Evolutionary conservation across 345 rosid genomes (phyloP), one percentile per base, ranked within the genome.

Genomic region (Bretschneidera sinensis): DNA sequence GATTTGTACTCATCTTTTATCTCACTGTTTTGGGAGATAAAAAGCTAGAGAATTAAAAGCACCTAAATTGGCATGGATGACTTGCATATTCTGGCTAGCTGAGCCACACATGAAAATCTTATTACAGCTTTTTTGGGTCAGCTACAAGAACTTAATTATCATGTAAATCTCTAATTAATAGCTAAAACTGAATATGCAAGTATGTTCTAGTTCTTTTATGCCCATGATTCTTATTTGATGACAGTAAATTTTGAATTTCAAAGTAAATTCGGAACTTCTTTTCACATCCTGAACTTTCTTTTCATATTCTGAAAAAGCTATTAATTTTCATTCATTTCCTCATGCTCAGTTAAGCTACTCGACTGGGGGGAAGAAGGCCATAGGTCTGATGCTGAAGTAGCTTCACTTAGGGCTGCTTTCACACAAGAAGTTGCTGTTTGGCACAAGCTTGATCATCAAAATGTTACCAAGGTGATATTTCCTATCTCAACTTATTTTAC

Each of bases 351-450:
- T 76, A 92, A 92, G 72, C 86, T 92, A 76, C 89, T 92, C 71
- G 99, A 92, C 65, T 90, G 96, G 95, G 98, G 98, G 63, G 97
- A 92, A 84, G 98, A 89, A 55, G 91, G 97, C n/a, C 96, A 89
- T 70, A 79, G 96, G 67, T 79, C 96, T 8, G 96, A 84, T 1
- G 86, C 96, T 48, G 98, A 89, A 79, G 80, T 92, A 75, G 85
- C 97, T 55, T 83, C 97, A 21, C 87, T 92, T 22, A 80, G 94
- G 76, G 83, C 97, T 47, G 91, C 91, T 61, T 87, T 89, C 76
- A 75, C 85, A 17, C 96, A 92, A 74, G 98, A 92, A 81, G 96
- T 92, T 78, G 94, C 87, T 66, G 97, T 92, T 31, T 92, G 98
- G 98, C 97, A 92, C 74, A 92, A 87, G 82, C 95, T 92, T 48